phyloP scores from a whole-genome alignment of 495 filamentous ascomycete genomes.

The Astrothelium macrocarpum region DNA sequence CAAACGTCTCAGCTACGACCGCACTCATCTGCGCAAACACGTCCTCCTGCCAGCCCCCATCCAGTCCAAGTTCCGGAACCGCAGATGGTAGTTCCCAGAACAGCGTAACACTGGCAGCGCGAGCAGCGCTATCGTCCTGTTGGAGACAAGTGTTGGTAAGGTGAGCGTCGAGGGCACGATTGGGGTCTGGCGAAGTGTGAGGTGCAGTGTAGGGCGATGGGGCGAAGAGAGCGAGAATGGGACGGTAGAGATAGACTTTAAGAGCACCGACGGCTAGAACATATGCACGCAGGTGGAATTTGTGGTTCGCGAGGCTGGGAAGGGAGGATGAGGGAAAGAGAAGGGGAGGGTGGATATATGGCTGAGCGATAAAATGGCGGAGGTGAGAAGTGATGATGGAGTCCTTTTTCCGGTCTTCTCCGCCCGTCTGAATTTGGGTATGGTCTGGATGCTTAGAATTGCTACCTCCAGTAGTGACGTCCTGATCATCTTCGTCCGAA shows the following conservation, averaged over 20 bases:
- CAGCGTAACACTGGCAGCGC: slow-evolving; percentile 51
- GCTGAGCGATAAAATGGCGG: slow-evolving; percentile 89
- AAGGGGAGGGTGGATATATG: slow-evolving; percentile 88
- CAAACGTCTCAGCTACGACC: slow-evolving; percentile 66
- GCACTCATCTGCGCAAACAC: slow-evolving; percentile 64
- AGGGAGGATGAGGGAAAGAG: slow-evolving; percentile 42
- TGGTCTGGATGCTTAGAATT: slow-evolving; percentile 31
- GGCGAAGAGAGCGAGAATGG: slow-evolving; percentile 90
- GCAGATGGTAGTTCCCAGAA: slow-evolving; percentile 59
- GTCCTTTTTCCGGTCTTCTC: slow-evolving; percentile 31
- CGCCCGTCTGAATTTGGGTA: slow-evolving; percentile 3
- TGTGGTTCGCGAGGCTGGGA: slow-evolving; percentile 46
- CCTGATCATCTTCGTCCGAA: slow-evolving; percentile 48
- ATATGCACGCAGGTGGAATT: slow-evolving; percentile 93
- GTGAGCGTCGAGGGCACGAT: slow-evolving; percentile 53
- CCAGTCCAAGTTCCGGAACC: slow-evolving; percentile 9
- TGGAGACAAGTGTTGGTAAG: slow-evolving; percentile 97
- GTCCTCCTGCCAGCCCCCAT: slow-evolving; percentile 42
- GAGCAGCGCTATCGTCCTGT: slow-evolving; percentile 32
- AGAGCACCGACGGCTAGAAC: slow-evolving; percentile 70
- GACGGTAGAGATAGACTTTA: slow-evolving; percentile 74
- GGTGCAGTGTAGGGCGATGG: slow-evolving; percentile 49
- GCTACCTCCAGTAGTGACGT: slow-evolving; percentile 14
- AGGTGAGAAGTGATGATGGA: slow-evolving; percentile 79
- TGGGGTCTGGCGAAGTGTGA: slow-evolving; percentile 26